Conservation (phyloP, 352 stramenopile species). For the Phytophthora fragariaefolia region DNA sequence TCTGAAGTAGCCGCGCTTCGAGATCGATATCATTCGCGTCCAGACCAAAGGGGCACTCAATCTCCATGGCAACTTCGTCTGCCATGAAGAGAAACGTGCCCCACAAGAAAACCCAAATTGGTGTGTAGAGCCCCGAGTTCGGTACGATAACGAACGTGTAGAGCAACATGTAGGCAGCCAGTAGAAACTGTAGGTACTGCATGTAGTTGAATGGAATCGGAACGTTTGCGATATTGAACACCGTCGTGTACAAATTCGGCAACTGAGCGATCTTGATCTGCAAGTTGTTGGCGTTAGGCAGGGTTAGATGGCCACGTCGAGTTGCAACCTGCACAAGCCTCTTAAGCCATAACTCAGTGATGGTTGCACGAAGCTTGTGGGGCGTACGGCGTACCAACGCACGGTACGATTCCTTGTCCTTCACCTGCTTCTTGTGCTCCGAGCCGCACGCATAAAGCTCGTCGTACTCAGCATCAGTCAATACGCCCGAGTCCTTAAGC, state of each 20-base stretch:
- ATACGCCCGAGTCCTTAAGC: slow-evolving; percentile 57
- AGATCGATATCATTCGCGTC: slow-evolving; percentile 83
- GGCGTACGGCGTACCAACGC: slow-evolving; percentile 59
- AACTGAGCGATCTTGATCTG: slow-evolving; percentile 72
- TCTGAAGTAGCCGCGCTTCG: slow-evolving; percentile 63
- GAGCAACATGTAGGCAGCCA: slow-evolving; percentile 72
- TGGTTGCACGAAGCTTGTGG: slow-evolving; percentile 70
- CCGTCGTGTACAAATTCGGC: slow-evolving; percentile 69
- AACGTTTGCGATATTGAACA: slow-evolving; percentile 84
- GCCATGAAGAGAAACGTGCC: slow-evolving; percentile 80
- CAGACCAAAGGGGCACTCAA: slow-evolving; percentile 75
- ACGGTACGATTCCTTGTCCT: slow-evolving; percentile 49
- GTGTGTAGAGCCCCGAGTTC: slow-evolving; percentile 67
- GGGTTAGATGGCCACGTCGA: slow-evolving; percentile 62
- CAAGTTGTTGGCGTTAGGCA: slow-evolving; percentile 58
- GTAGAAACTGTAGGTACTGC: slow-evolving; percentile 74
- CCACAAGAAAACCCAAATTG: slow-evolving; percentile 79
- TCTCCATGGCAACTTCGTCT: slow-evolving; percentile 79
- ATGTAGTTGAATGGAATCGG: slow-evolving; percentile 90
- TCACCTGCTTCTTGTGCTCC: slow-evolving; percentile 52
- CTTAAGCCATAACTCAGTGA: slow-evolving; percentile 80
- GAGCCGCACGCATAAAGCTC: slow-evolving; percentile 70
- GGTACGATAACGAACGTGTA: slow-evolving; percentile 84
- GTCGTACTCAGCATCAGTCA: slow-evolving; percentile 68
- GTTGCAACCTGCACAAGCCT: slow-evolving; percentile 64